Conservation (phyloP, 306 rosid genomes). For the Castanea crenata region DNA sequence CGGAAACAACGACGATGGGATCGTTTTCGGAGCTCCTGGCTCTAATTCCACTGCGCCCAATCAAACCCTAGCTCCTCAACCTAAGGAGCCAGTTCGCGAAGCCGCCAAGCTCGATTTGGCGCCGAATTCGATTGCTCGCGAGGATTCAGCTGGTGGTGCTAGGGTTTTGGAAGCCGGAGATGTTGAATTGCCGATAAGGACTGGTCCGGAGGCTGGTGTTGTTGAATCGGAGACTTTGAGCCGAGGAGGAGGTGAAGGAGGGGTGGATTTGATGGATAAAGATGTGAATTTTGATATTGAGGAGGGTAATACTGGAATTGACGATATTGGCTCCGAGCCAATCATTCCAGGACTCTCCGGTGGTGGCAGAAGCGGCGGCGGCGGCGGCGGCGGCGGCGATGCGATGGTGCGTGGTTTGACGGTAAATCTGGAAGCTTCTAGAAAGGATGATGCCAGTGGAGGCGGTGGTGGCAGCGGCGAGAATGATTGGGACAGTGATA, state of each 20-base stretch:
- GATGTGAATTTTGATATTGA: constrained; percentile 91
- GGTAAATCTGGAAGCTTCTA: constrained; percentile 27
- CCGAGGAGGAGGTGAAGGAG: constrained; percentile 13
- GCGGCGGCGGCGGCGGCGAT: neutral
- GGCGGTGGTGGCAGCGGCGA: constrained; percentile 45
- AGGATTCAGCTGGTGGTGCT: constrained; percentile 9
- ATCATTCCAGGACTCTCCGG: constrained; percentile 70
- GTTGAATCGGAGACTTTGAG: neutral
- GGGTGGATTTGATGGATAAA: constrained; percentile 39
- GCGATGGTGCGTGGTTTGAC: constrained; percentile 17
- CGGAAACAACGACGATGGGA: constrained; percentile 28
- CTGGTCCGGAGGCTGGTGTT: constrained; percentile 10
- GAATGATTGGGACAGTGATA: constrained; percentile 86
- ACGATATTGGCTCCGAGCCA: constrained; percentile 49
- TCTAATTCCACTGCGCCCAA: constrained; percentile 28
- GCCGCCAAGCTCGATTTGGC: constrained; percentile 16
- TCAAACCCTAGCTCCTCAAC: constrained; percentile 34
- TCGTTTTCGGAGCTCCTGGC: constrained; percentile 33
- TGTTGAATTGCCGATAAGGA: constrained; percentile 8
- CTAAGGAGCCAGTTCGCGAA: neutral
- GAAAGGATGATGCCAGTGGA: constrained; percentile 24
- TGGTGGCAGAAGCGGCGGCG: neutral
- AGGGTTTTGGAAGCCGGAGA: constrained; percentile 11
- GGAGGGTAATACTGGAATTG: constrained; percentile 44
- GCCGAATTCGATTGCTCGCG: constrained; percentile 20